Conservation (phyloP, 75 land plant species). For the Selaginella tamariscina region DNA sequence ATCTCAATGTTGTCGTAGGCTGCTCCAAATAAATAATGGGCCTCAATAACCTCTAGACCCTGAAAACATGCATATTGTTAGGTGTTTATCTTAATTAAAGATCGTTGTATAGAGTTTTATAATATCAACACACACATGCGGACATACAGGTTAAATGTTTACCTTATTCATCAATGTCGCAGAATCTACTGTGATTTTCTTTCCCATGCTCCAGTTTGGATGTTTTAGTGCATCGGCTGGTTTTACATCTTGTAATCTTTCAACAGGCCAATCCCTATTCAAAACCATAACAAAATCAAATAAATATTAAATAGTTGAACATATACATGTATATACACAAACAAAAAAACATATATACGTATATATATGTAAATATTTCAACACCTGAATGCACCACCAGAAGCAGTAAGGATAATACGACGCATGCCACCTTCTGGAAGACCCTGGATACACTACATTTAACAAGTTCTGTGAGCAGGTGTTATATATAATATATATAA, state of each 20-base stretch:
- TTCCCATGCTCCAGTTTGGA: conserved; percentile 98
- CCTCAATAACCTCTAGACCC: conserved; percentile 97
- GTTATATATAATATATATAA: no score
- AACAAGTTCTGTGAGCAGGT: no score
- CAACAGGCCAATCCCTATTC: conserved; percentile 92
- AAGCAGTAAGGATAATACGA: not conserved
- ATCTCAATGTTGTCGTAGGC: conserved; percentile 94
- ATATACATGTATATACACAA: no score
- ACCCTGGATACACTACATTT: not conserved
- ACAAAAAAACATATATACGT: no score
- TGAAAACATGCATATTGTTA: no score
- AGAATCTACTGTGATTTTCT: conserved; percentile 92
- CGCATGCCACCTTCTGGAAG: not conserved
- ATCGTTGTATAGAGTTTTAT: no score
- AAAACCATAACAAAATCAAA: no score
- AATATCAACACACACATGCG: no score
- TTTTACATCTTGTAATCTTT: conserved; percentile 85
- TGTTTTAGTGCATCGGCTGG: conserved; percentile 95
- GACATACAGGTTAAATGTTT: conserved; percentile 2
- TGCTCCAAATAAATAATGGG: conserved; percentile 88
- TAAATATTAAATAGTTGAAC: no score
- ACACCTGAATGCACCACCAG: not conserved
- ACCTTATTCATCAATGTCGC: conserved; percentile 95
- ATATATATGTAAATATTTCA: no score
- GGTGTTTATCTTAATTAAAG: no score